Evolutionary conservation across 352 stramenopile species (phyloP).

Genomic region (Pythium aphanidermatum): DNA sequence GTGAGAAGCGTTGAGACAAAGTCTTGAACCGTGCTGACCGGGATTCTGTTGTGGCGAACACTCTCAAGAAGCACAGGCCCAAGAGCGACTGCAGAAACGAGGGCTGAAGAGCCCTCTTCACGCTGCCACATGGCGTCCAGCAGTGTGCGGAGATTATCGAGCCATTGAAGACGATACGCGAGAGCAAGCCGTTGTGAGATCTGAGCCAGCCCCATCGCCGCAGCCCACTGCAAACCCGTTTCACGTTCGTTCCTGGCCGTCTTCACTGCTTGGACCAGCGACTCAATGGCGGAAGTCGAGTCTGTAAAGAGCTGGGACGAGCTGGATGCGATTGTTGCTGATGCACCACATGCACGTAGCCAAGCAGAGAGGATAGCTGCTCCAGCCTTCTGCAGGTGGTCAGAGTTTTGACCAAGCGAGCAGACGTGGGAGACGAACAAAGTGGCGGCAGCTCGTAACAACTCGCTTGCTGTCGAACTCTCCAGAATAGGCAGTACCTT

Average conservation of each 20-base stretch:
- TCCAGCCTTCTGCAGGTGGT: background rate
- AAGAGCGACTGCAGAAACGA: conserved; percentile 1
- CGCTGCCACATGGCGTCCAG: conserved; percentile 12
- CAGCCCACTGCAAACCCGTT: conserved; percentile 4
- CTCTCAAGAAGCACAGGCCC: conserved; percentile 6
- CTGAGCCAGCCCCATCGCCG: conserved; percentile 4
- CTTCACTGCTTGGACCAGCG: too few species aligned
- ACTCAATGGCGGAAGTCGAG: background rate
- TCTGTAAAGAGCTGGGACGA: background rate
- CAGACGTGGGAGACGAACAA: conserved; percentile 10
- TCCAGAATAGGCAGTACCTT: background rate
- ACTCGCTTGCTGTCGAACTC: background rate
- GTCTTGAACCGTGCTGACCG: background rate
- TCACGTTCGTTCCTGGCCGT: background rate
- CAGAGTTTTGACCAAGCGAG: conserved; percentile 1
- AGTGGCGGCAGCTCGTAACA: background rate
- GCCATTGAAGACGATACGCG: conserved; percentile 25
- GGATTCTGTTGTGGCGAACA: conserved; percentile 1
- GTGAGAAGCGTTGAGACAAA: conserved; percentile 3
- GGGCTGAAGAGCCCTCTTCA: background rate
- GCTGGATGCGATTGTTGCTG: background rate
- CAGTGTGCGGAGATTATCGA: conserved; percentile 30
- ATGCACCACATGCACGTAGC: background rate
- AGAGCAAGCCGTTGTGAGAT: background rate
- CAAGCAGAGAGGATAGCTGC: background rate